Conservation (phyloP, 768 basidiomycete species). For the Tremella mesenterica region DNA sequence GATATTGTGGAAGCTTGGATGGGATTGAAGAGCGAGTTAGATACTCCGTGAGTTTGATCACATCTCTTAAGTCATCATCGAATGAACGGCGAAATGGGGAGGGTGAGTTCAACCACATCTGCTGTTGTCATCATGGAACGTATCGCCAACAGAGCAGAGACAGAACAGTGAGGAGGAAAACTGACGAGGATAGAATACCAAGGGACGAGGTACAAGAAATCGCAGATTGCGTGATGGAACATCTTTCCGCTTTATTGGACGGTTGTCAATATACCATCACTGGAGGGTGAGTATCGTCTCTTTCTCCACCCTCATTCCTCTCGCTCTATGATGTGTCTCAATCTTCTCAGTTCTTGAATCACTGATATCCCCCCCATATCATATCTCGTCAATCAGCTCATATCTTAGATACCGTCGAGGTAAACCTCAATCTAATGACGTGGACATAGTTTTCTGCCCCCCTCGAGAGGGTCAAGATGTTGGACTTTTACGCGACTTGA, state of each 20-base stretch:
- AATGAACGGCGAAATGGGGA: slow-evolving; percentile 1
- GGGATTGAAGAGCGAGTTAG: slow-evolving; percentile 38
- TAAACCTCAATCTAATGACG: slow-evolving; percentile 69
- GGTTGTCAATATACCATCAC: slow-evolving; percentile 68
- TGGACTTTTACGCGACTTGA: slow-evolving; percentile 56
- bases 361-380: background rate
- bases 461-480: slow-evolving; percentile 52
- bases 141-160: background rate
- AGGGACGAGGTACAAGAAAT: slow-evolving; percentile 72
- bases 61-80: too few relatives aligned
- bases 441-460: slow-evolving; percentile 82
- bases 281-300: slow-evolving; percentile 57
- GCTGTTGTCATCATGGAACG: background rate
- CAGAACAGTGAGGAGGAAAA: too few relatives aligned
- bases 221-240: slow-evolving; percentile 56
- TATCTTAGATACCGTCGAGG: slow-evolving; percentile 70
- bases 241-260: slow-evolving; percentile 56
- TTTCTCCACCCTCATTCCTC: background rate
- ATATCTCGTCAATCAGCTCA: background rate
- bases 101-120: background rate
- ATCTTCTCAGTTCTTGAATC: background rate
- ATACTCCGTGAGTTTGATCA: slow-evolving; percentile 27
- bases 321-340: background rate
- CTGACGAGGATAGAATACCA: slow-evolving; percentile 57
- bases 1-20: slow-evolving; percentile 44